These are phyloP conservation scores for Aspergillus sclerotioniger DNA, from an alignment of 495 filamentous ascomycete species.

Conservation along the genomic window DNA sequence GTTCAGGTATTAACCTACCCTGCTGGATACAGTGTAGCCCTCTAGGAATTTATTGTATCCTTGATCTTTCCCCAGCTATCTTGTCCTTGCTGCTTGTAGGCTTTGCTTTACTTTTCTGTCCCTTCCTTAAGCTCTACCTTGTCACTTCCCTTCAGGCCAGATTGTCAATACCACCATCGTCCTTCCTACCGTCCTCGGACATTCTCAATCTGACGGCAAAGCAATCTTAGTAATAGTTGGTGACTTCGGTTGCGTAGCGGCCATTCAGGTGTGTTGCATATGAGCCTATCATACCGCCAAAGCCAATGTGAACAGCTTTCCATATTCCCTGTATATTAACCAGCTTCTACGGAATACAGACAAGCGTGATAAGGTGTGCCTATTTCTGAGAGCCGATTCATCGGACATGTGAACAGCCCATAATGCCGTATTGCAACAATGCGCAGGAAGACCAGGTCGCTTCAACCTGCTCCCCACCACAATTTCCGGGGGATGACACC, in stretches of 20 bases:
- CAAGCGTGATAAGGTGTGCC: background rate
- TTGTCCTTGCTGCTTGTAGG: too few species aligned
- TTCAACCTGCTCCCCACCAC: slow-evolving; percentile 23
- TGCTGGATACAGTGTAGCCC: too few species aligned
- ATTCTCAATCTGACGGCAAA: too few species aligned
- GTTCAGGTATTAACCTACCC: too few species aligned
- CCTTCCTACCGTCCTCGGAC: background rate
- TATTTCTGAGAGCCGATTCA: background rate
- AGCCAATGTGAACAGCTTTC: background rate
- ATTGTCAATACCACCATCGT: background rate
- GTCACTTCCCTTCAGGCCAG: background rate
- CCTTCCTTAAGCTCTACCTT: too few species aligned
- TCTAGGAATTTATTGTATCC: too few species aligned
- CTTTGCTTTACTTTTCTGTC: too few species aligned
- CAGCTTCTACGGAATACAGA: background rate
- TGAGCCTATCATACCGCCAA: too few species aligned
- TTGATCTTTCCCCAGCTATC: too few species aligned
- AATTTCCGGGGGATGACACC: slow-evolving; percentile 82
- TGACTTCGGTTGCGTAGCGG: background rate
- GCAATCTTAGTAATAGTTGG: too few species aligned
- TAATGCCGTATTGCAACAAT: slow-evolving; percentile 12
- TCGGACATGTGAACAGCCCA: background rate
- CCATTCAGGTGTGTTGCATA: background rate
- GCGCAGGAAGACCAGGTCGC: slow-evolving; percentile 26
- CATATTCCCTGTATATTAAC: background rate